phyloP scores from a whole-genome alignment of 352 stramenopile species.

The Hyaloperonospora arabidopsidis region DNA sequence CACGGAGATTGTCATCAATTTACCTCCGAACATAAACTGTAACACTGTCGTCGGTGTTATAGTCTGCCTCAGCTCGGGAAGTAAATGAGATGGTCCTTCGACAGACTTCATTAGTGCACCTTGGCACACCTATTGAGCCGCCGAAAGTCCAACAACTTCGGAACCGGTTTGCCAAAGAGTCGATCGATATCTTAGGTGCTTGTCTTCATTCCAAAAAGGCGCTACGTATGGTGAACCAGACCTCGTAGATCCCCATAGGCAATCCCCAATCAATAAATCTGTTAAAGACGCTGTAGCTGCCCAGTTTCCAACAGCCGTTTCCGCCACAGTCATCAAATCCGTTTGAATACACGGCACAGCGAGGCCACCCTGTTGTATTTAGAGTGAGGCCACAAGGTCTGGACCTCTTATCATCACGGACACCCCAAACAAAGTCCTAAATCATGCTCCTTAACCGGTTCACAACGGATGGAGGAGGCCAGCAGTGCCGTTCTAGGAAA shows the following conservation, averaged over 20 bases:
- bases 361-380: background rate
- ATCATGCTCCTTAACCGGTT: background rate
- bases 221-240: background rate
- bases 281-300: background rate
- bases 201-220: background rate
- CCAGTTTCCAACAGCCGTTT: background rate
- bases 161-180: background rate
- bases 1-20: background rate
- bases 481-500: background rate
- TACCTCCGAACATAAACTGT: background rate
- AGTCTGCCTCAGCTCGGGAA: background rate
- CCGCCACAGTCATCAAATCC: constrained; percentile 1
- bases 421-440: background rate
- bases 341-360: background rate
- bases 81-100: background rate
- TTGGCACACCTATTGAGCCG: background rate
- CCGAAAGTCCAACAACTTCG: background rate
- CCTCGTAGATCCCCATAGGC: background rate
- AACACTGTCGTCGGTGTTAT: background rate
- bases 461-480: background rate
- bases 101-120: background rate
- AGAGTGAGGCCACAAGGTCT: background rate
- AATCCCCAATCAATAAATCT: background rate
- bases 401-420: background rate
- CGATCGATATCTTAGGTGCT: background rate